These are phyloP conservation scores for Ceratobasidium sp. DNA, from an alignment of 1,284 basidiomycete species.

Conservation along the genomic window DNA sequence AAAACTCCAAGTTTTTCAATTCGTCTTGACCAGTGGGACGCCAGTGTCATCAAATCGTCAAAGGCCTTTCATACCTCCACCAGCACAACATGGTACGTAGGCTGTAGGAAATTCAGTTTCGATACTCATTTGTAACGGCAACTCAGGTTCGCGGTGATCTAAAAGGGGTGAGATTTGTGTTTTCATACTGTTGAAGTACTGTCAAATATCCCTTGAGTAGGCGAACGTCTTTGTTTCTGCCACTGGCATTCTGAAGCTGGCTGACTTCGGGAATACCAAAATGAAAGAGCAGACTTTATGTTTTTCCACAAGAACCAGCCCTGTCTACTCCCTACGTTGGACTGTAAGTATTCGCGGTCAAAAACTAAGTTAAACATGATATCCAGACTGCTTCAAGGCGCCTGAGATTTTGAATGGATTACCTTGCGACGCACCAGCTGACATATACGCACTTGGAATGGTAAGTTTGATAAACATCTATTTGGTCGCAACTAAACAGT, in stretches of 20 bases:
- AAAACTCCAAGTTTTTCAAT: neutral
- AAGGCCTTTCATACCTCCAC: conserved; percentile 30
- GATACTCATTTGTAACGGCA: neutral
- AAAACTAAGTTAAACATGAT: neutral
- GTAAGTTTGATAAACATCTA: neutral
- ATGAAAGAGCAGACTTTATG: conserved; percentile 7
- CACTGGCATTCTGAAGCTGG: conserved; percentile 2
- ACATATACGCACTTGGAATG: conserved; percentile 37
- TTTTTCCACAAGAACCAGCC: conserved; percentile 9
- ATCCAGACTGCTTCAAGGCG: neutral
- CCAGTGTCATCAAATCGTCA: conserved; percentile 20
- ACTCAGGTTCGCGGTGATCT: conserved; percentile 20
- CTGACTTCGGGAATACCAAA: conserved; percentile 28
- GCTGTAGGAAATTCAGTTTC: neutral
- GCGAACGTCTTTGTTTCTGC: conserved; percentile 22
- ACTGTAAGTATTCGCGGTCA: conserved; percentile 4
- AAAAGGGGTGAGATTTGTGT: conserved; percentile 7
- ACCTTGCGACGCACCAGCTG: neutral
- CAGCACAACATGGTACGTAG: neutral
- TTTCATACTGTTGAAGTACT: neutral
- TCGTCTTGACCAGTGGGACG: neutral
- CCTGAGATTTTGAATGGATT: conserved; percentile 16
- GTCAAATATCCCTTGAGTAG: neutral
- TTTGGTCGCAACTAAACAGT: neutral
- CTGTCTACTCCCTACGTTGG: conserved; percentile 10